Conservation (phyloP, 2,329 filamentous ascomycete genomes). For the Nemania abortiva region DNA sequence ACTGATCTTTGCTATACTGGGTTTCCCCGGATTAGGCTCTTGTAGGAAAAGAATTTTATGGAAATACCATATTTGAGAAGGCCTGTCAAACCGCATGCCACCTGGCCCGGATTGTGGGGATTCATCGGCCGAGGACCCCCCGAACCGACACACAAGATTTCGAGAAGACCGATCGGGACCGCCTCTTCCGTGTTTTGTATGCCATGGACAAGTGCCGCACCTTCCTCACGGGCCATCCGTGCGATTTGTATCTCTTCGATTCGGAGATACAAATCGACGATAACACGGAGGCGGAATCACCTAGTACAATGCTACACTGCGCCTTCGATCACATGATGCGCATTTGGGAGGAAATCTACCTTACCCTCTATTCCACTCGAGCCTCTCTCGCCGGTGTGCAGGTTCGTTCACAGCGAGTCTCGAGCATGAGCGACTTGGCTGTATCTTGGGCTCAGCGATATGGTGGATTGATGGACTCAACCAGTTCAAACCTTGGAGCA, state of each 20-base stretch:
- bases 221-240: conserved; percentile 19
- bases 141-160: background rate
- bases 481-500: background rate
- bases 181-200: conserved; percentile 23
- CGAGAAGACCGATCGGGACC: conserved; percentile 9
- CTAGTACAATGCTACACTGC: background rate
- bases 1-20: conserved; percentile 2
- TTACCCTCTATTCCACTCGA: conserved; percentile 20
- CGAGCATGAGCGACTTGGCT: conserved; percentile 8
- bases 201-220: conserved; percentile 25
- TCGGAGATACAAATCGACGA: background rate
- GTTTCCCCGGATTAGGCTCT: conserved; percentile 15
- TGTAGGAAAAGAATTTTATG: conserved; percentile 27
- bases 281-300: background rate
- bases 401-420: conserved; percentile 12
- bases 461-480: conserved; percentile 5
- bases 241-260: conserved; percentile 28
- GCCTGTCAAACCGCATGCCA: conserved; percentile 24
- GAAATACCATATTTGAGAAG: conserved; percentile 22
- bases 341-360: conserved; percentile 29
- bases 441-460: conserved; percentile 21
- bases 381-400: conserved; percentile 8
- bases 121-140: conserved; percentile 7
- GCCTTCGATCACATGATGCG: conserved; percentile 29
- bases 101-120: conserved; percentile 21